A percentile compares a stretch with the other conserved stretches of the same genome.
These are phyloP conservation scores for Solioccasus polychromus DNA, from an alignment of 768 basidiomycete genomes.

Conservation along the genomic window DNA sequence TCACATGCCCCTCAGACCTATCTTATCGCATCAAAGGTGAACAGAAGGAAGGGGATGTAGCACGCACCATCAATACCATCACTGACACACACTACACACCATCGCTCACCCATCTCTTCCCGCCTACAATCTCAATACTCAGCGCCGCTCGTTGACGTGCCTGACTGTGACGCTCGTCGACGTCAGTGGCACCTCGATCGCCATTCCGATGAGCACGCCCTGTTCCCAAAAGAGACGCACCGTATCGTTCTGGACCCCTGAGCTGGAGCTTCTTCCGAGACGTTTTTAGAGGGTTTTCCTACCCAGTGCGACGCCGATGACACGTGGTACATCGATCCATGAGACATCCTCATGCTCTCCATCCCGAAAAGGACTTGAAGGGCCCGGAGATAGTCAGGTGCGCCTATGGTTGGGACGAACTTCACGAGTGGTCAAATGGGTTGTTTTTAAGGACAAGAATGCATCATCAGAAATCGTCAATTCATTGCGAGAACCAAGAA, in stretches of 20 bases:
- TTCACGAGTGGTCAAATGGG: constrained; percentile 43
- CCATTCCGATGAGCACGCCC: no score
- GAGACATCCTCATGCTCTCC: constrained; percentile 54
- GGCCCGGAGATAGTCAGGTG: constrained; percentile 24
- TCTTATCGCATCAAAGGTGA: no score
- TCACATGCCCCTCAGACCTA: not conserved
- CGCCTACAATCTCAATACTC: constrained; percentile 50
- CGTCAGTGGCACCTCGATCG: constrained; percentile 45
- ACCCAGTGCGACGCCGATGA: constrained; percentile 52
- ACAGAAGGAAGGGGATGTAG: not conserved
- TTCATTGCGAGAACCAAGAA: constrained; percentile 34
- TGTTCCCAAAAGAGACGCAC: constrained; percentile 39
- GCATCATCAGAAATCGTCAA: constrained; percentile 46
- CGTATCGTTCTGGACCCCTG: constrained; percentile 46
- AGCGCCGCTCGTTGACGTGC: constrained; percentile 42
- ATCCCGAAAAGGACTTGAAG: constrained; percentile 34
- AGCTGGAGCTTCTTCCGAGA: constrained; percentile 56
- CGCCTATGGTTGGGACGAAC: constrained; percentile 12
- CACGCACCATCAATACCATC: constrained; percentile 27
- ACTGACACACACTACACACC: constrained; percentile 42
- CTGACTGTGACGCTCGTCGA: constrained; percentile 37
- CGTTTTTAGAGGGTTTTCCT: constrained; percentile 55
- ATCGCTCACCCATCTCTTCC: constrained; percentile 33
- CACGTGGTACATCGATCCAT: constrained; percentile 64
- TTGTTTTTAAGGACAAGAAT: constrained; percentile 41